A percentile compares a stretch with the other conserved stretches of the same genome.
Conservation (phyloP, 306 rosid species). For the Begonia peltatifolia region DNA sequence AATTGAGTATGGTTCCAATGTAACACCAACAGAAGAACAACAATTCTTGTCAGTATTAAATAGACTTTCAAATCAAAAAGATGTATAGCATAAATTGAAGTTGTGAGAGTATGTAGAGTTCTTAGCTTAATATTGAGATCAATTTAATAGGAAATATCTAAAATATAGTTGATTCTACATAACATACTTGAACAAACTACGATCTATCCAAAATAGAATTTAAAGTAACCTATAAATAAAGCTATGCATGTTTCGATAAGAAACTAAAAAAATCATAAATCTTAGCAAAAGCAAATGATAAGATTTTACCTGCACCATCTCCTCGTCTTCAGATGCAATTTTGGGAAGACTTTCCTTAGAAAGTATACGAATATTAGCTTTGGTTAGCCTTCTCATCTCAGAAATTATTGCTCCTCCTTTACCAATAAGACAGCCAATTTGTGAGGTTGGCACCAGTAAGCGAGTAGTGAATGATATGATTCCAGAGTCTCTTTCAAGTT, state of each 20-base stretch:
- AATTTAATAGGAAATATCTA: no score
- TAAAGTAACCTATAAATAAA: no score
- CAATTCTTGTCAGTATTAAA: no score
- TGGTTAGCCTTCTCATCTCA: slow-evolving; percentile 88
- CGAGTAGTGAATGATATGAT: slow-evolving; percentile 87
- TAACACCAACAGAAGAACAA: slow-evolving; percentile 6
- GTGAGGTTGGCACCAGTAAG: slow-evolving; percentile 71
- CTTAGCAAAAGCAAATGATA: neutral
- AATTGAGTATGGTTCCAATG: slow-evolving; percentile 3
- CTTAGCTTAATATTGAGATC: no score
- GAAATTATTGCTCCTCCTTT: slow-evolving; percentile 92
- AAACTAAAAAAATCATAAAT: no score
- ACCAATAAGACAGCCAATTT: slow-evolving; percentile 98
- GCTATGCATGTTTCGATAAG: no score
- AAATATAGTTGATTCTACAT: no score
- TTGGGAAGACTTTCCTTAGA: slow-evolving; percentile 85
- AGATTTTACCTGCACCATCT: slow-evolving; percentile 81
- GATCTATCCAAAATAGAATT: no score
- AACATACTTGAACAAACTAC: no score
- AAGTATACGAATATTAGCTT: slow-evolving; percentile 81
- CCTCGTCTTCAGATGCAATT: slow-evolving; percentile 90
- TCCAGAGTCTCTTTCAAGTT: slow-evolving; percentile 94
- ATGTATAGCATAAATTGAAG: neutral
- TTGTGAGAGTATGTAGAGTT: no score
- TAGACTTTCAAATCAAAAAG: neutral